A percentile compares a stretch with the other conserved stretches of the same genome.
phyloP scores from a whole-genome alignment of 345 rosid species.

The Litchi chinensis region DNA sequence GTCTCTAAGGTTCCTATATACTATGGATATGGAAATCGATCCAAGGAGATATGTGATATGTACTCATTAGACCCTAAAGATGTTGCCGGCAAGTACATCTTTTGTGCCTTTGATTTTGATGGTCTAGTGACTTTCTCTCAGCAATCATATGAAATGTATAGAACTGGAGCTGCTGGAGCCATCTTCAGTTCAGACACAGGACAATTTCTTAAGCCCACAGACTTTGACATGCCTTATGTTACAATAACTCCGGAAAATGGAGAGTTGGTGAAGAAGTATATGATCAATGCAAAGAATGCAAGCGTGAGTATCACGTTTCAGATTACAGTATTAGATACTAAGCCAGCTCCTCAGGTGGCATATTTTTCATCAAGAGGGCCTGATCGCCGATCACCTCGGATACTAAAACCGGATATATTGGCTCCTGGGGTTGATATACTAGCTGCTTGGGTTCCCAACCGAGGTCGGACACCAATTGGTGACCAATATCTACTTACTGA shows the following conservation, averaged over 20 bases:
- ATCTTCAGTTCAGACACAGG: constrained; percentile 32
- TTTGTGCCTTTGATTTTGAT: constrained; percentile 34
- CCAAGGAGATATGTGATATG: constrained; percentile 37
- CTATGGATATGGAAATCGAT: constrained; percentile 42
- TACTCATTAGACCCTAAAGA: constrained; percentile 34
- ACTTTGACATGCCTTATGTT: constrained; percentile 36
- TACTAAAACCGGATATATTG: constrained; percentile 51
- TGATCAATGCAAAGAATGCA: constrained; percentile 21
- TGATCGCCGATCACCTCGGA: constrained; percentile 38
- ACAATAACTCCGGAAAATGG: constrained; percentile 28
- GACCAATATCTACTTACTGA: constrained; percentile 40
- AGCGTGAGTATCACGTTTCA: constrained; percentile 34
- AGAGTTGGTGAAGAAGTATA: constrained; percentile 29
- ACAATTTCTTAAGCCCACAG: constrained; percentile 7
- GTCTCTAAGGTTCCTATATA: constrained; percentile 37
- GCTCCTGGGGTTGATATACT: constrained; percentile 50
- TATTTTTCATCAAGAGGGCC: constrained; percentile 50
- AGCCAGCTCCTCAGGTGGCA: constrained; percentile 50
- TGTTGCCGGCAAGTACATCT: constrained; percentile 42
- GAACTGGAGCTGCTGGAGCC: constrained; percentile 41
- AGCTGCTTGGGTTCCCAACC: constrained; percentile 49
- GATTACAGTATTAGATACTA: constrained; percentile 31
- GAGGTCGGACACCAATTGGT: constrained; percentile 26
- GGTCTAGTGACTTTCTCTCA: background rate
- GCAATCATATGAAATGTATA: constrained; percentile 15